Percentiles rank a stretch among this genome's conserved stretches.
Conservation (phyloP, 768 basidiomycete species). For the Pleurotus ostreatus region DNA sequence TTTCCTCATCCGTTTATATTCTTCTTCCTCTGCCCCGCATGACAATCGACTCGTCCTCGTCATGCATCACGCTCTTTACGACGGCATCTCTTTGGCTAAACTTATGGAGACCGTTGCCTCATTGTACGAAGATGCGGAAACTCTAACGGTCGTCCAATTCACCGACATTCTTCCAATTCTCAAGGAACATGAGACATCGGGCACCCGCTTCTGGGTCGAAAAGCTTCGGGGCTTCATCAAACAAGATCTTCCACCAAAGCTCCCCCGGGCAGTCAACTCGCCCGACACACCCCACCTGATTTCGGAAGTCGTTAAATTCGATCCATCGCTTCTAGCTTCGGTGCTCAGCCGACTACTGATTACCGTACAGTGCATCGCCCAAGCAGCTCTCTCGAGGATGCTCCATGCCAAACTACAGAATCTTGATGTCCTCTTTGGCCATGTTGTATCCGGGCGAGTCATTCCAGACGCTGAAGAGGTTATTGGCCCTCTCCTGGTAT, state of each 20-base stretch:
- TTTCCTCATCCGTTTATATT: constrained; percentile 26
- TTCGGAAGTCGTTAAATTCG: constrained; percentile 12
- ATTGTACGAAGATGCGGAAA: constrained; percentile 22
- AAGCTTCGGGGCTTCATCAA: constrained; percentile 21
- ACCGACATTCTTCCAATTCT: constrained; percentile 32
- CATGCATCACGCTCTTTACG: constrained; percentile 47
- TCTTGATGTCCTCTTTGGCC: constrained; percentile 41
- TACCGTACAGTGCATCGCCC: constrained; percentile 32
- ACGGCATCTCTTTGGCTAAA: constrained; percentile 36
- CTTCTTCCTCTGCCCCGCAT: constrained; percentile 4
- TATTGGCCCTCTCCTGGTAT: constrained; percentile 42
- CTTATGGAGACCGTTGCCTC: constrained; percentile 28
- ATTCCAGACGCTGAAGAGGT: constrained; percentile 37
- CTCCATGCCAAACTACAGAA: constrained; percentile 21
- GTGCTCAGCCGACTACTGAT: constrained; percentile 19
- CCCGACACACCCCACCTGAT: constrained; percentile 7
- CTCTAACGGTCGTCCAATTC: constrained; percentile 25
- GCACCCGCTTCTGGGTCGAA: constrained; percentile 33
- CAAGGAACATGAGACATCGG: constrained; percentile 30
- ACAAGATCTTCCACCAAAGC: constrained; percentile 11
- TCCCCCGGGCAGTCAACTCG: not conserved
- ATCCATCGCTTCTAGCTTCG: constrained; percentile 12
- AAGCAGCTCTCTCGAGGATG: constrained; percentile 1
- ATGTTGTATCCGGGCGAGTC: constrained; percentile 41
- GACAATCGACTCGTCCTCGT: constrained; percentile 27